Evolutionary conservation across 73 alveolate species (phyloP), one percentile per base, ranked within the genome.

Genomic region (Diophrys appendiculata): DNA sequence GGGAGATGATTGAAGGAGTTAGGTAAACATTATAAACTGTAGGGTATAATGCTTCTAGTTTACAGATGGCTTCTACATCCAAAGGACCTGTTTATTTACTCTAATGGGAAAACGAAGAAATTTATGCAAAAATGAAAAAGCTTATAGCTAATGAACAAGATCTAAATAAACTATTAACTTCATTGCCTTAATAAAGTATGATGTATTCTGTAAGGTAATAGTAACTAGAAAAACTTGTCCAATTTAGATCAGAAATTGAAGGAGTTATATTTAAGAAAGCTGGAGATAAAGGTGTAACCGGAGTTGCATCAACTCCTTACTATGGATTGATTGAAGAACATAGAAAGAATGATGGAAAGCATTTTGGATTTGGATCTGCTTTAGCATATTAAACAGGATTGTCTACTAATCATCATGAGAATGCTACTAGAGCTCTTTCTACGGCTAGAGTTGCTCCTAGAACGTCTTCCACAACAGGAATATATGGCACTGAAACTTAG

Each of bases 21-120:
- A 67, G 30, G 23, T 67, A 5, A 29, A 67, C 26, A 24, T n/a
- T 67, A n/a, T n/a, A n/a, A 31, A 26, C 26, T 2, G 22, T 14
- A 25, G 23, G 55, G 22, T 43, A 29, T 31, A 67, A 26, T 3
- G 22, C 76, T 2, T 67, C 76, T 1, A 67, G 52, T 29, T 14
- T 67, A 29, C 55, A 67, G 5, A 29, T 67, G 26, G 55, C 26
- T 28, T 43, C 26, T 24, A 29, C 76, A 8, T 26, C 30, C 1
- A 67, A 67, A 67, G 76, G 76, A 2, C 23, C 76, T 2, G 76
- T 67, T 28, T 67, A 67, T 67, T 25, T 29, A 29, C 53, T 67
- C 1, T 54, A 67, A 24, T 70, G 78, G 78, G 78, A 70, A 70
- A 67, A 70, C 34, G 68, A 70, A 33, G 78, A 70, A 33, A 70